Conservation (phyloP, 2,329 filamentous ascomycete genomes). For the Phialophora macrospora region DNA sequence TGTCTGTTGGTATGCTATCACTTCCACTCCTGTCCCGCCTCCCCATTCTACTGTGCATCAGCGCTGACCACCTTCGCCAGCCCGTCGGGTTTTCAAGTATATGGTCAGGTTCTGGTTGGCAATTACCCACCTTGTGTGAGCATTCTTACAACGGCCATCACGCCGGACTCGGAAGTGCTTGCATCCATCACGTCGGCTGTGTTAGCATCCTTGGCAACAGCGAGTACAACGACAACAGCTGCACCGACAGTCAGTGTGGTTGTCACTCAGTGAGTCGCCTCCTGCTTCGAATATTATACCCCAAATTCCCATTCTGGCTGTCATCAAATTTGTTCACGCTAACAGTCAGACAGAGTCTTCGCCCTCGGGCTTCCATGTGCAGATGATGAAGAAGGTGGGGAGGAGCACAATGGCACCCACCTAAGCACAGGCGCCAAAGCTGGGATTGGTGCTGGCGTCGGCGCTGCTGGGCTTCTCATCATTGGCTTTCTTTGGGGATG, state of each 20-base stretch:
- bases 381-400: conserved; percentile 13
- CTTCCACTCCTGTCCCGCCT: not conserved
- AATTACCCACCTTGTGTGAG: conserved; percentile 29
- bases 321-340: not conserved
- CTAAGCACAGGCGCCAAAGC: conserved; percentile 42
- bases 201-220: conserved; percentile 23
- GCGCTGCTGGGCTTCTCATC: conserved; percentile 43
- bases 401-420: conserved; percentile 15
- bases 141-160: conserved; percentile 25
- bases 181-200: conserved; percentile 31
- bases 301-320: not conserved
- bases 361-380: conserved; percentile 33
- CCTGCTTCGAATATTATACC: not conserved
- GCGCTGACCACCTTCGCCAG: conserved; percentile 11
- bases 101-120: conserved; percentile 30
- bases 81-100: conserved; percentile 26
- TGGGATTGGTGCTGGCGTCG: conserved; percentile 47
- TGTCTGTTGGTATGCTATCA: conserved; percentile 28
- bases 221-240: conserved; percentile 20
- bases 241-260: conserved; percentile 28
- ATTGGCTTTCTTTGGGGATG: conserved; percentile 23
- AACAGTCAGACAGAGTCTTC: conserved; percentile 24
- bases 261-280: conserved; percentile 26
- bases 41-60: not conserved
- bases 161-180: conserved; percentile 25